Conservation (phyloP, 2,329 filamentous ascomycete genomes). For the Penicillium vulpinum region DNA sequence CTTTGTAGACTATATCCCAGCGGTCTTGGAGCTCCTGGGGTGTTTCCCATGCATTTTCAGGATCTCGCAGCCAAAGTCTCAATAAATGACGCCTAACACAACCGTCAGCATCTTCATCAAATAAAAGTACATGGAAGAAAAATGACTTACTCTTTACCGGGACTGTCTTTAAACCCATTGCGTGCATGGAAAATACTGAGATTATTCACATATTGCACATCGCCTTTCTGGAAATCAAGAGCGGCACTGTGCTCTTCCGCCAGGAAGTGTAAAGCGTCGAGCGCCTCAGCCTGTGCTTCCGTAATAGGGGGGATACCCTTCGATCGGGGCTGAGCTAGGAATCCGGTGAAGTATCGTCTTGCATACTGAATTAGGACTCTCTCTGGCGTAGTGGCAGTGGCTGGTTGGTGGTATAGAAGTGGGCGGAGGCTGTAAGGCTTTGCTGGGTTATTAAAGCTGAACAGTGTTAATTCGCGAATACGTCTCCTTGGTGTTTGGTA, state of each 20-base stretch:
- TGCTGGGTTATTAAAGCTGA: constrained; percentile 54
- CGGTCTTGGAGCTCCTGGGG: constrained; percentile 38
- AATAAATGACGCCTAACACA: constrained; percentile 47
- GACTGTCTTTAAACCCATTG: constrained; percentile 46
- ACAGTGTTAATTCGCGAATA: constrained; percentile 1
- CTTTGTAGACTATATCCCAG: constrained; percentile 46
- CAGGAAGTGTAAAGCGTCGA: constrained; percentile 54
- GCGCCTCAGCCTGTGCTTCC: constrained; percentile 54
- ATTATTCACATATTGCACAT: constrained; percentile 56
- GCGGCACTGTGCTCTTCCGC: constrained; percentile 46
- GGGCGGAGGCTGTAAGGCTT: constrained; percentile 50
- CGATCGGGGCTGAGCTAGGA: constrained; percentile 44
- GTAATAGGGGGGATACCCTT: constrained; percentile 50
- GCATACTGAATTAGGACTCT: constrained; percentile 62
- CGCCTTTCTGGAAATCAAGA: constrained; percentile 50
- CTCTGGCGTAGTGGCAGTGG: constrained; percentile 49
- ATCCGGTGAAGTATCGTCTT: constrained; percentile 58
- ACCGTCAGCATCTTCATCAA: background rate
- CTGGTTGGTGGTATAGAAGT: constrained; percentile 54
- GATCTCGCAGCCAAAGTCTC: constrained; percentile 50
- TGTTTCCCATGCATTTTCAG: constrained; percentile 49
- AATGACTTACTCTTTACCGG: constrained; percentile 38
- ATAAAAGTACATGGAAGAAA: background rate
- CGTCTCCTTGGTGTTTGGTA: background rate
- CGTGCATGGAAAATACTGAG: constrained; percentile 54